Percentiles rank a stretch among this genome's conserved stretches.
phyloP scores from a whole-genome alignment of 208 protist genomes.

The Trypanosoma scelopori region DNA sequence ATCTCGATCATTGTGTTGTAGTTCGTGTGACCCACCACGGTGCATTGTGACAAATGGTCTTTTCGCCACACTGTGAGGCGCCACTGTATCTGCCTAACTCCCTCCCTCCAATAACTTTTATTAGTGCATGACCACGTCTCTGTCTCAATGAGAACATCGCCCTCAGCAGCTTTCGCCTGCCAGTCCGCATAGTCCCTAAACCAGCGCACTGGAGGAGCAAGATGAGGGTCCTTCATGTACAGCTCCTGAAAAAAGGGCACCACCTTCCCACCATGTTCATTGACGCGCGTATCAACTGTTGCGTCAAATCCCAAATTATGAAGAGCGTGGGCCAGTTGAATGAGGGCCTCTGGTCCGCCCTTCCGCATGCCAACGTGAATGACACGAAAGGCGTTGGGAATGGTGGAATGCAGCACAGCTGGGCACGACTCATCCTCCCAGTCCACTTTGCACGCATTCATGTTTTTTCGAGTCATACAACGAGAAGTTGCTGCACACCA shows the following conservation, averaged over 20 bases:
- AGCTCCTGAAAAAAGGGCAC: slow-evolving; percentile 24
- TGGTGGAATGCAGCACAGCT: slow-evolving; percentile 21
- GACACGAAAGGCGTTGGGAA: slow-evolving; percentile 21
- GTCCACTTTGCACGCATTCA: slow-evolving; percentile 8
- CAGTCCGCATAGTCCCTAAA: slow-evolving; percentile 27
- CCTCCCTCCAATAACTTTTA: not conserved
- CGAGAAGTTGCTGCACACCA: slow-evolving; percentile 11
- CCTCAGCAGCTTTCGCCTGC: slow-evolving; percentile 14
- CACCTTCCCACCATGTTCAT: slow-evolving; percentile 23
- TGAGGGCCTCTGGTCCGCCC: slow-evolving; percentile 34
- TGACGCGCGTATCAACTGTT: slow-evolving; percentile 22
- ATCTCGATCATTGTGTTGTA: slow-evolving; percentile 30
- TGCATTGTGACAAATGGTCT: slow-evolving; percentile 17
- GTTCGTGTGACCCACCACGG: slow-evolving; percentile 28
- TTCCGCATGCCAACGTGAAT: slow-evolving; percentile 31
- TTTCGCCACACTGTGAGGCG: slow-evolving; percentile 33
- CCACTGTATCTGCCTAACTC: slow-evolving; percentile 32
- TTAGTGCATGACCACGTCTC: slow-evolving; percentile 32
- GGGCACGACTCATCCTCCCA: slow-evolving; percentile 17
- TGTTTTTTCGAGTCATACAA: slow-evolving; percentile 3
- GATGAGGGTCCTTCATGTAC: slow-evolving; percentile 15
- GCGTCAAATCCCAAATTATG: slow-evolving; percentile 28
- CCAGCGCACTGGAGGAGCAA: slow-evolving; percentile 24
- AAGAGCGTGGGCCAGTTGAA: slow-evolving; percentile 30
- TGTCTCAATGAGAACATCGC: slow-evolving; percentile 33